Evolutionary conservation across 352 stramenopile species (phyloP).

Genomic region (Phytophthora lateralis): DNA sequence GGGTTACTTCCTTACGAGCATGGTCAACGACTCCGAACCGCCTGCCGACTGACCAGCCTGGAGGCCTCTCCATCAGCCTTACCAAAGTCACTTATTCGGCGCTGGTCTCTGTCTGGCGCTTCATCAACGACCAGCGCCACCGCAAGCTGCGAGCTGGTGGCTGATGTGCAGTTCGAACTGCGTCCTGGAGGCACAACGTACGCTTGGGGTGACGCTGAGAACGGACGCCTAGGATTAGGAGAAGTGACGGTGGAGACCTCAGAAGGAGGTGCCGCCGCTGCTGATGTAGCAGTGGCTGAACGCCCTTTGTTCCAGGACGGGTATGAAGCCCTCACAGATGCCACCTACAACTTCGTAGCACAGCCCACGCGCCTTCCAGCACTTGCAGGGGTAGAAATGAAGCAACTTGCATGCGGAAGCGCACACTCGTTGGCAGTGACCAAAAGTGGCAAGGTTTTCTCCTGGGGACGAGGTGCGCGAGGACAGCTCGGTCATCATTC

Average conservation of each 20-base stretch:
- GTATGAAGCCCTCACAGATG: constrained; percentile 76
- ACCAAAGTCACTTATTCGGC: constrained; percentile 3
- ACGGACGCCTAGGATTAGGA: constrained; percentile 64
- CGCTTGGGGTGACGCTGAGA: constrained; percentile 66
- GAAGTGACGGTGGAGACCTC: constrained; percentile 6
- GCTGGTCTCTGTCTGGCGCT: constrained; percentile 16
- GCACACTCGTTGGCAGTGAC: constrained; percentile 67
- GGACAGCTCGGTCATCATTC: constrained; percentile 53
- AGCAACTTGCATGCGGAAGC: constrained; percentile 51
- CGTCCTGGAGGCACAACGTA: constrained; percentile 59
- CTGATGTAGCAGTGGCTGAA: constrained; percentile 1
- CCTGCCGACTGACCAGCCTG: constrained; percentile 19
- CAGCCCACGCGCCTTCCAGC: constrained; percentile 43
- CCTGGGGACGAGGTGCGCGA: constrained; percentile 57
- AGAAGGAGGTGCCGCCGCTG: background rate
- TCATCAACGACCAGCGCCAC: constrained; percentile 14
- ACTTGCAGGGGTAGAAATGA: constrained; percentile 57
- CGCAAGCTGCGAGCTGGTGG: constrained; percentile 45
- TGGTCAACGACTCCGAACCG: constrained; percentile 26
- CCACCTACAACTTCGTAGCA: constrained; percentile 59
- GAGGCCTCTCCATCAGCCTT: constrained; percentile 4
- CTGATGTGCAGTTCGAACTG: constrained; percentile 54
- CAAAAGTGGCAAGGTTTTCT: constrained; percentile 50
- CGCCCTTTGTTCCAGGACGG: constrained; percentile 51
- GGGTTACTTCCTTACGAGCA: constrained; percentile 37